A percentile compares a stretch with the other conserved stretches of the same genome.
phyloP scores from a whole-genome alignment of 2,329 filamentous ascomycete genomes.

The Alternaria longipes region DNA sequence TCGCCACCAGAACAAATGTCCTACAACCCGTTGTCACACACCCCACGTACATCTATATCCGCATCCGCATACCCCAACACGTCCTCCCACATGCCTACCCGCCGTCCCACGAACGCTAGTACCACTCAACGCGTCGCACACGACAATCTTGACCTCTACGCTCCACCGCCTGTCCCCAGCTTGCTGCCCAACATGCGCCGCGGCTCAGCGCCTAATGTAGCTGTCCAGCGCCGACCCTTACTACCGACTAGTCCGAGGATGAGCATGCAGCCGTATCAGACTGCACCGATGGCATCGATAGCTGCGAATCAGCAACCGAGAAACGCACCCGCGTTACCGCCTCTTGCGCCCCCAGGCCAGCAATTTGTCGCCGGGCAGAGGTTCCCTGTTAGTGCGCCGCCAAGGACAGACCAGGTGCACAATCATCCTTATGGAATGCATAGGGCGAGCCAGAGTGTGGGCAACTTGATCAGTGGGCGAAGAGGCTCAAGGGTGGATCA shows the following conservation, averaged over 20 bases:
- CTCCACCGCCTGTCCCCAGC: constrained; percentile 32
- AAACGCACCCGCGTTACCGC: constrained; percentile 17
- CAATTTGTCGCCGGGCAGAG: constrained; percentile 7
- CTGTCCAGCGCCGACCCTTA: constrained; percentile 23
- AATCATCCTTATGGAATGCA: constrained; percentile 1
- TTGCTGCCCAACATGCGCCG: constrained; percentile 28
- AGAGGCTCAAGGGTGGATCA: constrained; percentile 3
- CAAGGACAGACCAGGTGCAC: constrained; percentile 11
- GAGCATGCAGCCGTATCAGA: constrained; percentile 17
- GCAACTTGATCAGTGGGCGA: constrained; percentile 4
- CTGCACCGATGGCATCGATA: background rate
- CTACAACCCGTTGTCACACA: constrained; percentile 8
- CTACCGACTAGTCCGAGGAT: constrained; percentile 11
- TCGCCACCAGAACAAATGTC: constrained; percentile 23
- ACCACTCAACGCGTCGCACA: constrained; percentile 25
- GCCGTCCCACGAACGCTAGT: constrained; percentile 25
- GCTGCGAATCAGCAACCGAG: constrained; percentile 5
- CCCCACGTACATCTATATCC: constrained; percentile 15
- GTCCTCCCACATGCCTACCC: constrained; percentile 14
- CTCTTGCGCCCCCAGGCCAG: constrained; percentile 20
- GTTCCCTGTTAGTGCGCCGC: constrained; percentile 31
- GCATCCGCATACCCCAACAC: constrained; percentile 2
- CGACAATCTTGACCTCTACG: constrained; percentile 33
- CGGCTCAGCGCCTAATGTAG: constrained; percentile 37
- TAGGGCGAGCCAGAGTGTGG: background rate